Evolutionary conservation across 2,329 filamentous ascomycete species (phyloP), one percentile per base, ranked within the genome.

Genomic region (Aspergillus novofumigatus): DNA sequence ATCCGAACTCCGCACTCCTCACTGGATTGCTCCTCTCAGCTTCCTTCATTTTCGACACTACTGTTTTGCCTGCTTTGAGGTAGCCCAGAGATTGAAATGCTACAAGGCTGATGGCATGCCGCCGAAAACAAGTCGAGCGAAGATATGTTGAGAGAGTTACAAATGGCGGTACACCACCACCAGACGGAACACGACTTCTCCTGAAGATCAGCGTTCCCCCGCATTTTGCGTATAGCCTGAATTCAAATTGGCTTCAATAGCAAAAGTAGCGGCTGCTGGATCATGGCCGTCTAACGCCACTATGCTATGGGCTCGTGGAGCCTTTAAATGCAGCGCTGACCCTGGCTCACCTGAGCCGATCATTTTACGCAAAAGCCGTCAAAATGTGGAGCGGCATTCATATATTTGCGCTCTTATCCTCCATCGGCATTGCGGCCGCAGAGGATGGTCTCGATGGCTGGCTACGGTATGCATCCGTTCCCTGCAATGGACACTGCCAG

Each of bases 391-490:
- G 20, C 42, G 42, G 5, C 58, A 63, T 62, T 11, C 17, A 17
- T 20, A 23, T 32, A 17, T 11, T 48, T 25, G 20, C 49, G 8
- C 48, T 51, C 11, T 11, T 42, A 8, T 32, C 35, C 8, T 14
- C 38, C 20, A 26, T 49, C 41, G 35, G 41, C n/a, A 21, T 59
- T 41, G 56, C 48, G 10, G 70, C 71, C 48, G 85, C 84, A 42
- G 86, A 89, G 64, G 80, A 83, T 65, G 86, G 86, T 10, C 72
- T 85, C 25, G 75, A 81, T 56, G 86, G 77, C 50, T 89, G 86
- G 86, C 71, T 89, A 55, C 80, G 86, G 51, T 89, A 89, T 67
- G 85, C 85, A 32, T 77, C 79, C 8, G 65, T 86, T 14, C 72
- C 78, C 4, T 60, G 72, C 53, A 70, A 74, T 26, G 65, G 69